Percentiles rank a stretch among this genome's conserved stretches.
Evolutionary conservation across 768 basidiomycete species (phyloP).

Genomic region (Boletus eberwhitei): DNA sequence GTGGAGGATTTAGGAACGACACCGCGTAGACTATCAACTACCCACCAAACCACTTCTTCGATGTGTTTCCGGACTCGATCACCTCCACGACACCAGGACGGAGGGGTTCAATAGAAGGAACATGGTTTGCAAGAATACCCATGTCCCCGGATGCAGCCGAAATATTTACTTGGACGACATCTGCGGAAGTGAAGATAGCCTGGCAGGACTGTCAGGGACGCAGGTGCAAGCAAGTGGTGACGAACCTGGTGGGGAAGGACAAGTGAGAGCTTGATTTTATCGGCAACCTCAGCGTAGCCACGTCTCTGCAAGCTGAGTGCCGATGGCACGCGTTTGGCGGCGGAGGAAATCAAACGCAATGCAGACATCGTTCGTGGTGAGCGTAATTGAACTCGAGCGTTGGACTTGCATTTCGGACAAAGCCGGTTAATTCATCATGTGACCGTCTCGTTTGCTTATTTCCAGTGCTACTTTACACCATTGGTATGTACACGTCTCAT

Average conservation of each 20-base stretch:
- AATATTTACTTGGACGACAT: constrained; percentile 95
- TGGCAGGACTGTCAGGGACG: constrained; percentile 34
- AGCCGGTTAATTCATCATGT: constrained; percentile 29
- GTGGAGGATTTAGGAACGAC: constrained; percentile 5
- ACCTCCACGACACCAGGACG: constrained; percentile 95
- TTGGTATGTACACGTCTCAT: constrained; percentile 1
- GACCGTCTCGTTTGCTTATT: neutral
- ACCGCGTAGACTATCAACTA: constrained; percentile 8
- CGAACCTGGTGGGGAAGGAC: constrained; percentile 93
- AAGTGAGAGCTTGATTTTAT: constrained; percentile 90
- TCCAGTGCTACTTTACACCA: too few species aligned
- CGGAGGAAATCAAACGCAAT: constrained; percentile 65
- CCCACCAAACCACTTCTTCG: constrained; percentile 98
- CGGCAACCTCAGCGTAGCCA: constrained; percentile 88
- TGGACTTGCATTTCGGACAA: constrained; percentile 20
- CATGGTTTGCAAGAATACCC: constrained; percentile 99
- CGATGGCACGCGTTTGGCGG: constrained; percentile 56
- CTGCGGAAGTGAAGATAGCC: constrained; percentile 87
- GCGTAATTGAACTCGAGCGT: neutral
- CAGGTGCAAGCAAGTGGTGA: constrained; percentile 14
- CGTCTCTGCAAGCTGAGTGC: constrained; percentile 56
- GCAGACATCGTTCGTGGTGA: constrained; percentile 57
- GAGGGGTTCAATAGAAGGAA: constrained; percentile 93
- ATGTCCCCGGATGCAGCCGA: constrained; percentile 94
- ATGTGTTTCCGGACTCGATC: constrained; percentile 69